Evolutionary conservation across 768 basidiomycete genomes (phyloP).

Genomic region (Kwoniella bestiolae): DNA sequence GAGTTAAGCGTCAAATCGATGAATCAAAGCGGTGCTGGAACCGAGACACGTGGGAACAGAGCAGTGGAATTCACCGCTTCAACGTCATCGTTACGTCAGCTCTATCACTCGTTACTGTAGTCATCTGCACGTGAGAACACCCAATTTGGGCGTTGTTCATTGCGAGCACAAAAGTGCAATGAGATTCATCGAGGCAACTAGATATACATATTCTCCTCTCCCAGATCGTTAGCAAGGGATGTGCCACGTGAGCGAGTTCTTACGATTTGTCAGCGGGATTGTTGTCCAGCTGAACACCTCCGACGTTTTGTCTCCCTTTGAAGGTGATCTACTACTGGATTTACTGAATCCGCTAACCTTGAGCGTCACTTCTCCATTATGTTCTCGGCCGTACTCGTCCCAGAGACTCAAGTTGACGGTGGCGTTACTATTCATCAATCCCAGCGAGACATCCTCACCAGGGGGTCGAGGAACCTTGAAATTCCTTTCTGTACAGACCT

Average conservation of each 20-base stretch:
- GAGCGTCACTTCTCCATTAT: neutral
- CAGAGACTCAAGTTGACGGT: neutral
- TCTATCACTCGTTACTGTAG: no score
- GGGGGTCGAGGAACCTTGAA: neutral
- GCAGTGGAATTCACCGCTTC: neutral
- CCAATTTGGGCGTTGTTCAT: no score
- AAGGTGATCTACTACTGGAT: neutral
- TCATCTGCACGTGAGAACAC: no score
- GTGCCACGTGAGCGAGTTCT: neutral
- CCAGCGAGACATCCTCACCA: neutral
- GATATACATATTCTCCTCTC: no score
- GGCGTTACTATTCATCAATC: neutral
- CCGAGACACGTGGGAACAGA: neutral
- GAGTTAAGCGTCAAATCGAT: conserved; percentile 3
- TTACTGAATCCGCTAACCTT: neutral
- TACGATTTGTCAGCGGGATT: neutral
- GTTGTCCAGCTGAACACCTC: neutral
- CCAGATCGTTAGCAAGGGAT: neutral
- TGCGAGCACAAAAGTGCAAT: no score
- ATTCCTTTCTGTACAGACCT: neutral
- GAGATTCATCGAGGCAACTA: no score
- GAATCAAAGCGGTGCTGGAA: neutral
- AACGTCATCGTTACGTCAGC: neutral
- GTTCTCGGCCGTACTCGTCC: neutral
- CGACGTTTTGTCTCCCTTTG: neutral